Base-by-base conservation (phyloP, 1,139 yeast species). In the Entelexis sorbosivorans region DNA sequence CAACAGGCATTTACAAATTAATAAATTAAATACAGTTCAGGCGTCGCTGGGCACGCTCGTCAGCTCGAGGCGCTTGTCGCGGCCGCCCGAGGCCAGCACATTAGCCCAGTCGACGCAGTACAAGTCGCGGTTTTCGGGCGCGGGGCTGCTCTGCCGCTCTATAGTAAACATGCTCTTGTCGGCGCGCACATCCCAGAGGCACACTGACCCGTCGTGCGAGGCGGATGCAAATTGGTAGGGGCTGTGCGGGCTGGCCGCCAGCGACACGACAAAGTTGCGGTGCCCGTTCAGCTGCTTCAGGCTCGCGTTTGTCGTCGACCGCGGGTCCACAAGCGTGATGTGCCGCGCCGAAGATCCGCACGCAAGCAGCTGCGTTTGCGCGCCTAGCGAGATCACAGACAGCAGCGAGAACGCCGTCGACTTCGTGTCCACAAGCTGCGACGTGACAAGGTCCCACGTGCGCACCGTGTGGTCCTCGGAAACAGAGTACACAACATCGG, bases 311-410 rank as follows among this genome's bases (percentile, higher is more conserved):
- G 60, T 54, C 14, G 58, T 63, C 57, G 48, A 69, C 66, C 97
- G 77, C 51, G 97, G 97, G 66, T 91, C 99, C 65, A 87, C 95
- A 57, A 89, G 73, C 56, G 88, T 82, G 60, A 91, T 88, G 67
- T 89, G 97, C 68, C 97, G 84, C 19, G 96, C 96, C 14, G 95
- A 83, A 4, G 96, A 88, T 20, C 99, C 99, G 51, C 93, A 78
- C 9, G 91, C 95, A 49, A 93, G 71, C 54, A 91, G 72, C 58
- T 82, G 78, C 1, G 64, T 54, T 56, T 78, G 71, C 55, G 72
- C 72, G 26, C 86, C 79, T 55, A 91, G 70, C 58, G 82, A 81
- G 42, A 81, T 73, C 42, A 89, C 69, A 1, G 95, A 83, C 46
- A 89, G 74, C 56, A 91, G 73, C 9, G 97, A 82, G 68, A 77